Percentiles rank a stretch among this genome's conserved stretches.
phyloP scores from a whole-genome alignment of 495 filamentous ascomycete species.

The Podospora conica region DNA sequence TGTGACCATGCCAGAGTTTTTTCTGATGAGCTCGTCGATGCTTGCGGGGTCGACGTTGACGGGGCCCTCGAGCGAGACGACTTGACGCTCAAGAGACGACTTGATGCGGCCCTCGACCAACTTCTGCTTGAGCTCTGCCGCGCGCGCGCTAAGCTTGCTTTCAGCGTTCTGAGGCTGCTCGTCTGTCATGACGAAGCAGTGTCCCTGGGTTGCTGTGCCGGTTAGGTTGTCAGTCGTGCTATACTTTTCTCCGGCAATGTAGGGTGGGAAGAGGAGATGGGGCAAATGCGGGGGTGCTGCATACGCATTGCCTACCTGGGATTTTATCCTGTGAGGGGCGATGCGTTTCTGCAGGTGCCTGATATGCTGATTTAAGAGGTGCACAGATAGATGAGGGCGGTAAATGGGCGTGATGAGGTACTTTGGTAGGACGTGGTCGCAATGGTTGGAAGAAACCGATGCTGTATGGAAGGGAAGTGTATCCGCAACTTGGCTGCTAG shows the following conservation, averaged over 20 bases:
- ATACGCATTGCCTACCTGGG: neutral
- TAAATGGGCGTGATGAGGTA: neutral
- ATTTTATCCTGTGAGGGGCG: neutral
- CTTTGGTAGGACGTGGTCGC: neutral
- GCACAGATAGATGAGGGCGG: neutral
- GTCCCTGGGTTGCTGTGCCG: neutral
- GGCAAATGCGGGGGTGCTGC: neutral
- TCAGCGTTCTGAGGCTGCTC: neutral
- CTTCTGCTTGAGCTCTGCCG: slow-evolving; percentile 24
- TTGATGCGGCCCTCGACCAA: slow-evolving; percentile 16
- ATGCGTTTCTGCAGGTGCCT: neutral
- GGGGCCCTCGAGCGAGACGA: neutral
- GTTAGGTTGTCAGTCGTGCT: neutral
- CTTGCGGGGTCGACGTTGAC: neutral
- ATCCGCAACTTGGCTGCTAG: no score
- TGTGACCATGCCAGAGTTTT: neutral
- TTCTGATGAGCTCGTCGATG: neutral
- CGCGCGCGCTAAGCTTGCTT: slow-evolving; percentile 15
- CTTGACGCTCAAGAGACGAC: neutral
- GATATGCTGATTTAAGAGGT: neutral
- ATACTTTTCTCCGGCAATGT: neutral
- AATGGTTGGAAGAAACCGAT: no score
- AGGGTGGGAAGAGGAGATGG: neutral
- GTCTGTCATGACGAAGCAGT: neutral
- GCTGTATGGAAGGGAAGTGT: no score